These are phyloP conservation scores for Boletus subparvulus DNA, from an alignment of 768 basidiomycete genomes.

Conservation along the genomic window DNA sequence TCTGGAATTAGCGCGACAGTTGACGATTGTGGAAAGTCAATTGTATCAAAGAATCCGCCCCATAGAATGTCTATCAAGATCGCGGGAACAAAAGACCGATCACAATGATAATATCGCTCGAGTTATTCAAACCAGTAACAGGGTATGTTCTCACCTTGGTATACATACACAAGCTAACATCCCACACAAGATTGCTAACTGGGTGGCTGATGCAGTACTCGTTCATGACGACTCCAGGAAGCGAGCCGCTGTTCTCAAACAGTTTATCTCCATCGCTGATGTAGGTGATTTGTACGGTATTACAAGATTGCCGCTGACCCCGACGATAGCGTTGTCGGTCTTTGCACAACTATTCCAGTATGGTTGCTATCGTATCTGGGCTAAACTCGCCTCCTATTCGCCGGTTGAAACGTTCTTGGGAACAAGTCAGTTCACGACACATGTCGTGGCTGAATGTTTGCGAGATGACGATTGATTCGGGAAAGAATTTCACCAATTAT, in stretches of 20 bases:
- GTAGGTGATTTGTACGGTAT: constrained; percentile 47
- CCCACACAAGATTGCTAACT: constrained; percentile 75
- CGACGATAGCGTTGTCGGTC: constrained; percentile 75
- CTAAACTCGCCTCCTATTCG: constrained; percentile 92
- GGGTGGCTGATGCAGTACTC: constrained; percentile 88
- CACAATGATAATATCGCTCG: constrained; percentile 80
- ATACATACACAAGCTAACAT: constrained; percentile 1
- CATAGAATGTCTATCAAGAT: constrained; percentile 85
- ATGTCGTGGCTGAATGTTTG: constrained; percentile 74
- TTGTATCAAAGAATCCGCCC: constrained; percentile 87
- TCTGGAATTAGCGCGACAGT: constrained; percentile 86
- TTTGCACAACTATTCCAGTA: constrained; percentile 94
- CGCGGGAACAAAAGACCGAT: constrained; percentile 72
- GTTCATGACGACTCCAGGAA: constrained; percentile 78
- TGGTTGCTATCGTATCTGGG: constrained; percentile 94
- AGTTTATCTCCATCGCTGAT: constrained; percentile 89
- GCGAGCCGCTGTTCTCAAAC: constrained; percentile 80
- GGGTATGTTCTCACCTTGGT: constrained; percentile 44
- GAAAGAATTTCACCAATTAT: constrained; percentile 94
- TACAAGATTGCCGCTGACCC: not conserved
- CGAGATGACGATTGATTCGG: constrained; percentile 88
- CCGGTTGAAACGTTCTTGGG: constrained; percentile 91
- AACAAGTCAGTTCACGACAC: constrained; percentile 74
- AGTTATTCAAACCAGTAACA: constrained; percentile 86
- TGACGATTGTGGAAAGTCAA: constrained; percentile 87